phyloP scores from a whole-genome alignment of 1,284 basidiomycete species.

The Peniophora sp. region DNA sequence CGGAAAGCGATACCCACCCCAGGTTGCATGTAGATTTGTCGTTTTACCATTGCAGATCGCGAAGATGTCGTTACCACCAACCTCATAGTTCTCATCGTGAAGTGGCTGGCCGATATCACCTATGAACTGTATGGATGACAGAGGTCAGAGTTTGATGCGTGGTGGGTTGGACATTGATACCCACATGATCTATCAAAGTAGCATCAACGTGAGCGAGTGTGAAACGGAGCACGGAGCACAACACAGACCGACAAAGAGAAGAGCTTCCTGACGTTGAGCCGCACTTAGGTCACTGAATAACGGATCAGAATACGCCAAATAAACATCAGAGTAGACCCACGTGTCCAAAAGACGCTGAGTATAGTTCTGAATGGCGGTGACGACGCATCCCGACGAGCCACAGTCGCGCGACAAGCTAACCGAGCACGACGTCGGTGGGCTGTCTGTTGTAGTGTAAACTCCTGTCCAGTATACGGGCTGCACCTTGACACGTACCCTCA shows the following conservation, averaged over 20 bases:
- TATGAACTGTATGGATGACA: conserved; percentile 28
- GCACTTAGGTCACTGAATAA: conserved; percentile 21
- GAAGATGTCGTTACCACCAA: conserved; percentile 21
- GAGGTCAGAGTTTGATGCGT: background rate
- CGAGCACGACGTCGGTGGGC: conserved; percentile 37
- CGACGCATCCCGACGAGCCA: conserved; percentile 34
- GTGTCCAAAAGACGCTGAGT: conserved; percentile 37
- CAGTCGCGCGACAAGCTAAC: conserved; percentile 37
- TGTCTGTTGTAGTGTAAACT: conserved; percentile 22
- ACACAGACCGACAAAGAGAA: conserved; percentile 35
- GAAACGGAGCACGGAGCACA: background rate
- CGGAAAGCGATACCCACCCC: no score
- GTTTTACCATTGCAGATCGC: conserved; percentile 20
- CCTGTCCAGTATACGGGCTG: background rate
- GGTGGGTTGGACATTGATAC: background rate
- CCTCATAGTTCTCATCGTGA: conserved; percentile 23
- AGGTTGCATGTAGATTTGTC: conserved; percentile 39
- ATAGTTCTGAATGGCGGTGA: conserved; percentile 50
- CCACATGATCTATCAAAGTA: background rate
- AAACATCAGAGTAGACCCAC: conserved; percentile 3
- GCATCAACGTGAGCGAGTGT: background rate
- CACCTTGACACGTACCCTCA: conserved; percentile 24
- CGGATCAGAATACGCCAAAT: background rate
- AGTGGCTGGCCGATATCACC: conserved; percentile 48
- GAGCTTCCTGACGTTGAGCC: conserved; percentile 37